Conservation (phyloP, 352 stramenopile species). For the Pythium volutum region DNA sequence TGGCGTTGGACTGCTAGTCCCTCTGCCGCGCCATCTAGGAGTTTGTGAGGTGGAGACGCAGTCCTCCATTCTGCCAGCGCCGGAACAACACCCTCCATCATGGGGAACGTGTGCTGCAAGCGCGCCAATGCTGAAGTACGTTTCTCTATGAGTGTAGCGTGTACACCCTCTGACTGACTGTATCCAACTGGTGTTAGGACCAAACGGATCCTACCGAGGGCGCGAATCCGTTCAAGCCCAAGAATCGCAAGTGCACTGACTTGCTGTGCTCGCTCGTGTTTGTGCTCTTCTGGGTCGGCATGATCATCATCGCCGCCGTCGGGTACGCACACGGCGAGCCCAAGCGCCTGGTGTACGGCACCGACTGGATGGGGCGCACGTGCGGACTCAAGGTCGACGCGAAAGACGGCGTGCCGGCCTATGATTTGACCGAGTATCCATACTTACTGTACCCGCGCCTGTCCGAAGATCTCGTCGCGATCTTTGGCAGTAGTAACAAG, state of each 20-base stretch:
- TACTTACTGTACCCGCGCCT: slow-evolving; percentile 74
- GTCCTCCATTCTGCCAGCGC: slow-evolving; percentile 1
- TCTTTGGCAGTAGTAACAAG: slow-evolving; percentile 19
- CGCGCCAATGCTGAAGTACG: slow-evolving; percentile 9
- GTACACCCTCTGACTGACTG: background rate
- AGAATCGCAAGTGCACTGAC: slow-evolving; percentile 78
- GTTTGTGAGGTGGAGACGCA: background rate
- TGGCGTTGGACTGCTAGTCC: slow-evolving; percentile 7
- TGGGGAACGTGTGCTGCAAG: slow-evolving; percentile 32
- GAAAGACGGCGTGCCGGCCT: slow-evolving; percentile 42
- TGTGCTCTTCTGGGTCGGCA: slow-evolving; percentile 42
- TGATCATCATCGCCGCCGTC: slow-evolving; percentile 65
- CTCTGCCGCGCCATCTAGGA: background rate
- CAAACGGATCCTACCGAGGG: slow-evolving; percentile 25
- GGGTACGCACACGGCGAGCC: slow-evolving; percentile 66
- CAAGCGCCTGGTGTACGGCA: slow-evolving; percentile 72
- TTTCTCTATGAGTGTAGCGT: background rate
- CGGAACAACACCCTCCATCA: background rate
- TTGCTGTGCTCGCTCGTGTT: slow-evolving; percentile 45
- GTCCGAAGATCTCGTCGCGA: slow-evolving; percentile 46
- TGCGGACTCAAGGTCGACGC: slow-evolving; percentile 53
- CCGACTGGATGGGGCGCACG: slow-evolving; percentile 65
- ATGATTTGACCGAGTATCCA: slow-evolving; percentile 64
- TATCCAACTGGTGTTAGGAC: background rate
- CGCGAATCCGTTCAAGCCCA: slow-evolving; percentile 62